Base-by-base conservation (phyloP, 805 yeast genomes). In the Saccharomycopsis capsularis region DNA sequence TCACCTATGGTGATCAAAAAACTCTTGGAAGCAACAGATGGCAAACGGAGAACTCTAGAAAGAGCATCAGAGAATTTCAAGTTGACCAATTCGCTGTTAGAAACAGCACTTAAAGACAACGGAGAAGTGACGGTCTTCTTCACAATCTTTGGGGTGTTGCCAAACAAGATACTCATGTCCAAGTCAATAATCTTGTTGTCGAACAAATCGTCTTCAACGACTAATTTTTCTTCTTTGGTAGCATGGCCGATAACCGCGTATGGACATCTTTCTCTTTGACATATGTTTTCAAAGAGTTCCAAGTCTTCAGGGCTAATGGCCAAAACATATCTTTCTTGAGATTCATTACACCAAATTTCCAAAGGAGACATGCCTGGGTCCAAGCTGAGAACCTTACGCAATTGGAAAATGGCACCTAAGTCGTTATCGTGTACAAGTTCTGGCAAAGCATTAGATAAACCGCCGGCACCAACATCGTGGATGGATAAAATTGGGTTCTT, bases 401-500 rank as follows among this genome's bases (percentile, higher is more conserved):
- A 75, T 67, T 93, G 96, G 56, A 93, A 93, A 56, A 65, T 74
- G 25, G 96, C 99, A 64, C 99, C 99, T 55, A 93, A 75, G 56
- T 85, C 93, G 64, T 93, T 93, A 66, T 93, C 99, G 63, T 93
- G 97, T 23, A 93, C 99, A 56, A 93, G 75, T 69, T 93, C 99
- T 7, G 99, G 97, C 58, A 93, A 73, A 6, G 99, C 99, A 61
- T 93, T 93, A 19, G 97, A 89, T 56, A 93, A 73, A 44, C 99
- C 99, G 67, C 99, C 99, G 43, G 99, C 99, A 67, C 99, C 99
- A 41, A 93, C 99, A 68, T 93, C 99, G 66, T 93, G 99, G 59
- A 93, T 85, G 35, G 95, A 89, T 67, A 90, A 93, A 56, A 93
- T 86, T 45, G 98, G 98, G 60, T 76, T 79, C 19, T 69, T 69